Evolutionary conservation across 371 early-diverging fungal species (phyloP).

Genomic region (Pancytospora philotis): DNA sequence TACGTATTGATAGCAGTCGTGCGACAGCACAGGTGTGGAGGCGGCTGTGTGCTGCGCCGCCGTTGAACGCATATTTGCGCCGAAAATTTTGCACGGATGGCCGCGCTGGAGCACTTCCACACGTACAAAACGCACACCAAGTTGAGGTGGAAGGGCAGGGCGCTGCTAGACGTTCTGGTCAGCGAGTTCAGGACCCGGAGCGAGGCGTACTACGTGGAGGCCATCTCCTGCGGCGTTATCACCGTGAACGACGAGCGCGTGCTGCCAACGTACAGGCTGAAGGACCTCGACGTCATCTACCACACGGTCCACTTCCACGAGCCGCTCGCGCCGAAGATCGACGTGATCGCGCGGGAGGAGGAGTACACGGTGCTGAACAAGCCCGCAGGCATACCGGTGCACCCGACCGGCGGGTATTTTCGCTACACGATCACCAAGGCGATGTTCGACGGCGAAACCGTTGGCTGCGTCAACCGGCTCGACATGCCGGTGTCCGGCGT

Average conservation of each 20-base stretch:
- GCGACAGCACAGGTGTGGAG: no score
- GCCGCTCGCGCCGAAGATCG: conserved; percentile 49
- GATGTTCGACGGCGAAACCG: conserved; percentile 31
- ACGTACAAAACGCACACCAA: conserved; percentile 56
- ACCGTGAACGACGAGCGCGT: conserved; percentile 54
- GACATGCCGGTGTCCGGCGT: conserved; percentile 61
- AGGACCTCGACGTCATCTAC: conserved; percentile 52
- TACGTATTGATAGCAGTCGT: no score
- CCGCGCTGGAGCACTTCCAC: no score
- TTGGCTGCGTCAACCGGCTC: conserved; percentile 57
- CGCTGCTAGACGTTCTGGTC: conserved; percentile 51
- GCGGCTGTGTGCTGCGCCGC: no score
- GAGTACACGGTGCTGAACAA: conserved; percentile 58
- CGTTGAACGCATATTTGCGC: no score
- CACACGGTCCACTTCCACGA: conserved; percentile 59
- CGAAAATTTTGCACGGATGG: no score
- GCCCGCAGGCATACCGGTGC: conserved; percentile 60
- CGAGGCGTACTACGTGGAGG: conserved; percentile 50
- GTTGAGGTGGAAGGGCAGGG: conserved; percentile 56
- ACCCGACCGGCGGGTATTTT: conserved; percentile 58
- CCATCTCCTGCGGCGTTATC: conserved; percentile 56
- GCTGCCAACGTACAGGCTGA: conserved; percentile 36
- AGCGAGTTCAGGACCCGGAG: conserved; percentile 53
- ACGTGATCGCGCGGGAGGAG: conserved; percentile 44
- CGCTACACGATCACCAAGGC: conserved; percentile 54